Percentiles rank a stretch among this genome's conserved stretches.
phyloP scores from a whole-genome alignment of 129 eudicot genomes.

The Escallonia herrerae region DNA sequence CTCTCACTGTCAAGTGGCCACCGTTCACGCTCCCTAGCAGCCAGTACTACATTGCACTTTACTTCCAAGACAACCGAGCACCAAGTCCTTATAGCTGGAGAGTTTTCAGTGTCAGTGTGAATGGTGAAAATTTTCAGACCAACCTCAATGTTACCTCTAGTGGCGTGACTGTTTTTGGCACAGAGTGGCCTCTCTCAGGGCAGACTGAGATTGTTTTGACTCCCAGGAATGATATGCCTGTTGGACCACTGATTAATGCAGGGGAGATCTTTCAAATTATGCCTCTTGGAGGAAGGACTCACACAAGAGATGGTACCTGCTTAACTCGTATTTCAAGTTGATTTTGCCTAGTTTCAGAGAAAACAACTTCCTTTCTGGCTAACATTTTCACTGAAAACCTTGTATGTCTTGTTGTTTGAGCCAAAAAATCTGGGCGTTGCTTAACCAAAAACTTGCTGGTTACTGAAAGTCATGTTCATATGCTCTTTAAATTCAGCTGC shows the following conservation, averaged over 20 bases:
- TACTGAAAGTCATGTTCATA: too few relatives aligned
- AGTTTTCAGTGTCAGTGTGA: slow-evolving; percentile 50
- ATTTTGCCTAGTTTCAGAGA: slow-evolving; percentile 10
- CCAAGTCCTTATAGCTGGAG: slow-evolving; percentile 79
- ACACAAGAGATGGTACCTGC: slow-evolving; percentile 60
- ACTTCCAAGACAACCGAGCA: slow-evolving; percentile 72
- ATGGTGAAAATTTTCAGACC: slow-evolving; percentile 42
- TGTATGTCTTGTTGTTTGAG: neutral
- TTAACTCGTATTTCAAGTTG: slow-evolving; percentile 14
- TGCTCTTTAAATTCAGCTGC: too few relatives aligned
- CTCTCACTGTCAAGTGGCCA: slow-evolving; percentile 62
- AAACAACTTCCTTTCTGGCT: neutral
- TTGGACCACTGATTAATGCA: slow-evolving; percentile 79
- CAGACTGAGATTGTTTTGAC: slow-evolving; percentile 37
- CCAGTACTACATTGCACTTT: slow-evolving; percentile 65
- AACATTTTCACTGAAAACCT: neutral
- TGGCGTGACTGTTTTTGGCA: slow-evolving; percentile 59
- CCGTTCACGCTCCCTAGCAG: slow-evolving; percentile 49
- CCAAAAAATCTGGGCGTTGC: too few relatives aligned
- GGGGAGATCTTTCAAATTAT: slow-evolving; percentile 63
- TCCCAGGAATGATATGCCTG: slow-evolving; percentile 43
- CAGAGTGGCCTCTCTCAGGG: slow-evolving; percentile 73
- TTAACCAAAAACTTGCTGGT: too few relatives aligned
- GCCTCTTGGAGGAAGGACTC: slow-evolving; percentile 51
- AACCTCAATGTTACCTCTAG: slow-evolving; percentile 48